Evolutionary conservation across 2,329 filamentous ascomycete genomes (phyloP).

Genomic region (Colletotrichum sp.): DNA sequence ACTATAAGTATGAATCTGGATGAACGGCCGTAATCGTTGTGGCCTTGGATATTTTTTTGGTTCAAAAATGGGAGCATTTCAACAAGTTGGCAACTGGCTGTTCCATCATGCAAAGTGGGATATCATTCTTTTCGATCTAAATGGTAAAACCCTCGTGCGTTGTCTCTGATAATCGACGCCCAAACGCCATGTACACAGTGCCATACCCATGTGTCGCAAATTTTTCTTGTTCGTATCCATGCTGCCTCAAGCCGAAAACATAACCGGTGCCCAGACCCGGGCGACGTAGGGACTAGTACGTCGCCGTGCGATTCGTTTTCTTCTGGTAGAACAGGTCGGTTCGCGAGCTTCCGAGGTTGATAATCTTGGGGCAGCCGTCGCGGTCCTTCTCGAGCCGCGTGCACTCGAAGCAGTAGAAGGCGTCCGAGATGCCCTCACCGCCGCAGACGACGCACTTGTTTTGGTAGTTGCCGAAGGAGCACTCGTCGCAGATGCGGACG

Average conservation of each 20-base stretch:
- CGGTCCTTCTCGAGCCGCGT: constrained; percentile 95
- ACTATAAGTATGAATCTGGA: constrained; percentile 21
- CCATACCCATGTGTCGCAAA: constrained; percentile 13
- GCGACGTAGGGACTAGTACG: constrained; percentile 56
- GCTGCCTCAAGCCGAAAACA: constrained; percentile 13
- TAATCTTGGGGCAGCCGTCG: constrained; percentile 98
- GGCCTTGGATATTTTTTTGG: neutral
- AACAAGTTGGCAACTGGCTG: neutral
- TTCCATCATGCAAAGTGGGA: neutral
- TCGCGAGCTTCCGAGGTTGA: constrained; percentile 93
- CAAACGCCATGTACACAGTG: constrained; percentile 29
- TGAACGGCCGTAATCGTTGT: constrained; percentile 3
- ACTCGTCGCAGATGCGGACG: constrained; percentile 98
- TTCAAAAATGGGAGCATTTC: neutral
- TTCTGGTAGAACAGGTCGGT: constrained; percentile 82
- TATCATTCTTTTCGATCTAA: neutral
- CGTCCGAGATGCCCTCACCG: constrained; percentile 96
- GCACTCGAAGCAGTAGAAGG: constrained; percentile 99
- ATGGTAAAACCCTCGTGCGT: neutral
- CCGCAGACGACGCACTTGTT: constrained; percentile 99
- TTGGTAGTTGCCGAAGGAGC: constrained; percentile 99
- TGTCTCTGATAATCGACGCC: neutral
- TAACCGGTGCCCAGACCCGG: constrained; percentile 50
- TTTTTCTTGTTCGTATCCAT: constrained; percentile 8
- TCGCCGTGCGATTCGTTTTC: constrained; percentile 65